Evolutionary conservation across 2,329 filamentous ascomycete species (phyloP), one percentile per base, ranked within the genome.

Genomic region (Claviceps fusiformis): DNA sequence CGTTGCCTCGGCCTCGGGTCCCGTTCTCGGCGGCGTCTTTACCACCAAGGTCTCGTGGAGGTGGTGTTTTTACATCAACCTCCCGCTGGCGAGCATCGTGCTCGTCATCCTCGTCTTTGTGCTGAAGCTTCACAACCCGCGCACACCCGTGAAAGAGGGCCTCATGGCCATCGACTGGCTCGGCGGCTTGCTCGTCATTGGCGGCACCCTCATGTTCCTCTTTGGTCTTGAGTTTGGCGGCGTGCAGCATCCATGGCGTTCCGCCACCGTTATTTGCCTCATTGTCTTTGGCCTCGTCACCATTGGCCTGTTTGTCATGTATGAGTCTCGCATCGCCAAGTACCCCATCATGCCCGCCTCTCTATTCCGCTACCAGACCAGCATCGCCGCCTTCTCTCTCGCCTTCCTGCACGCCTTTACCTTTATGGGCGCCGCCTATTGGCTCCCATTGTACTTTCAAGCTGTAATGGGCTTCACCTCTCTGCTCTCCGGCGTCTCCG

Each of bases 191-290:
- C 69, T 78, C 35, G 81, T 95, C 65, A 78, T 91, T 29, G 86
- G 86, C 46, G 88, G 85, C 24, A 91, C 87, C 0, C 74, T 95
- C 24, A 92, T 95, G 87, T 76, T 95, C 60, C 80, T 95, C 4
- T 81, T 95, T 46, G 91, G 89, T 0, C 79, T 95, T 11, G 86
- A 95, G 64, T 89, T 92, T 58, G 91, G 90, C 54, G 90, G 89
- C 51, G 79, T 89, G 53, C 75, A 76, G 27, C 81, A 80, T 59
- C 85, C 90, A 1, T 95, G 89, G 89, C 70, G 71, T 53, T 91
- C 86, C 0, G 75, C 86, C 1, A 84, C 80, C 1, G 86, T 91
- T 37, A 77, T 95, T 62, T 90, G 86, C 63, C 75, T 95, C 33
- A 76, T 95, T 59, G 71, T 92, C 51, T 89, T 92, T 61, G 89